Evolutionary conservation across 2,329 filamentous ascomycete genomes (phyloP), one percentile per base, ranked within the genome.

Genomic region (Monilinia fructicola): DNA sequence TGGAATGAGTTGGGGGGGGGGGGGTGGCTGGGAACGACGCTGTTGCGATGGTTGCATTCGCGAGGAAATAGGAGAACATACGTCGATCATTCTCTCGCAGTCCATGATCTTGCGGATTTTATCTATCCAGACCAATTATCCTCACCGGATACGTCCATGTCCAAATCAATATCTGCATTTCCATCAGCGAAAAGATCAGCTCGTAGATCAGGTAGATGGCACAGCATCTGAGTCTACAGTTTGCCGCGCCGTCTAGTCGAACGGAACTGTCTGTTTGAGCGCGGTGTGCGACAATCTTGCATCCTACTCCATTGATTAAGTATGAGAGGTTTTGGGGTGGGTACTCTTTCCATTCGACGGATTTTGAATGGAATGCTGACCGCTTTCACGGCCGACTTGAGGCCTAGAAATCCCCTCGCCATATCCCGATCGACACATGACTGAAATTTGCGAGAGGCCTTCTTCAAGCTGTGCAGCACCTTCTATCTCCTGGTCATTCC

Each of bases 91-190:
- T 46, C 16, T 21, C 23, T n/a, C 23, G 28, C 6, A 31, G 26
- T 70, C 68, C 64, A 71, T 71, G 28, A 54, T 54, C 40, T 75
- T 1, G 76, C 76, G 66, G 76, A 77, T 65, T 78, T 73, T 23
- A 79, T 69, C 78, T 78, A 79, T 61, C 74, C 74, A 68, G 77
- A 76, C 77, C 78, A 79, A 66, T n/a, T n/a, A n/a, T n/a, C n/a
- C n/a, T n/a, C n/a, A n/a, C n/a, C n/a, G n/a, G 79, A 70, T 23
- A 78, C 65, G n/a, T 78, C 75, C 10, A 62, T 65, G 56, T 76
- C 75, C 50, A 77, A 64, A 40, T 77, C 74, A 71, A 76, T 75
- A 54, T 72, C 70, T 26, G 69, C 48, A 62, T 72, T 70, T 44
- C 74, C 42, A 46, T 75, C 71, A 40, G 69, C 28, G 53, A 72